phyloP scores from a whole-genome alignment of 2,329 filamentous ascomycete genomes.

The Hirsutella minnesotensis region DNA sequence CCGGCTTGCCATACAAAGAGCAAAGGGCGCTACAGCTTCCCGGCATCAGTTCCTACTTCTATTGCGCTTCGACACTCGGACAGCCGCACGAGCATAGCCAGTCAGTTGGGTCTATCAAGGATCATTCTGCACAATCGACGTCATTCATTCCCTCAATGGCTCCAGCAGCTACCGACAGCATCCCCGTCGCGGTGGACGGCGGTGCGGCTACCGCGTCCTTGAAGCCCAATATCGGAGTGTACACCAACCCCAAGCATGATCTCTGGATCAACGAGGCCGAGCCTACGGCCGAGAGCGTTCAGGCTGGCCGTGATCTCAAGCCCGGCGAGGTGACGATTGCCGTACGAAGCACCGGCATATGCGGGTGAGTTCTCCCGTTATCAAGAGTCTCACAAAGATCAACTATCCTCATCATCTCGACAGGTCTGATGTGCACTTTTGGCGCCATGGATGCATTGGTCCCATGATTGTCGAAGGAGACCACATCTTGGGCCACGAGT shows the following conservation, averaged over 20 bases:
- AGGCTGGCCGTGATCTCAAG: constrained; percentile 55
- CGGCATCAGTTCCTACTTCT: too few species aligned
- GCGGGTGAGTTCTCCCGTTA: constrained; percentile 50
- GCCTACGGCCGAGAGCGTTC: constrained; percentile 64
- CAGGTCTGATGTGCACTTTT: constrained; percentile 93
- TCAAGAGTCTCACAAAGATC: background rate
- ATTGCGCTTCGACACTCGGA: too few species aligned
- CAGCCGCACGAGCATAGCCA: too few species aligned
- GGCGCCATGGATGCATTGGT: constrained; percentile 89
- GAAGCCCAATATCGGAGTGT: constrained; percentile 90
- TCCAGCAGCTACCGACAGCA: constrained; percentile 6
- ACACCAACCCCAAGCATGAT: constrained; percentile 86
- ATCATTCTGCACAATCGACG: background rate
- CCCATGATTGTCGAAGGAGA: constrained; percentile 86
- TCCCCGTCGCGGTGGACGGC: background rate
- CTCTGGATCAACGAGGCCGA: constrained; percentile 75
- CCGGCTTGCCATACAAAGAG: too few species aligned
- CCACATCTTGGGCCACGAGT: constrained; percentile 92
- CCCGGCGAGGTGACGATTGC: constrained; percentile 78
- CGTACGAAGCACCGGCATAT: constrained; percentile 91
- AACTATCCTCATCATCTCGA: constrained; percentile 5
- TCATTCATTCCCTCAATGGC: background rate
- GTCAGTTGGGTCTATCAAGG: too few species aligned
- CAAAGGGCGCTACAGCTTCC: too few species aligned
- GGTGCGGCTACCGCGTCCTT: constrained; percentile 12